A percentile compares a stretch with the other conserved stretches of the same genome.
Conservation (phyloP, 1,284 basidiomycete genomes). For the Malassezia caprae region DNA sequence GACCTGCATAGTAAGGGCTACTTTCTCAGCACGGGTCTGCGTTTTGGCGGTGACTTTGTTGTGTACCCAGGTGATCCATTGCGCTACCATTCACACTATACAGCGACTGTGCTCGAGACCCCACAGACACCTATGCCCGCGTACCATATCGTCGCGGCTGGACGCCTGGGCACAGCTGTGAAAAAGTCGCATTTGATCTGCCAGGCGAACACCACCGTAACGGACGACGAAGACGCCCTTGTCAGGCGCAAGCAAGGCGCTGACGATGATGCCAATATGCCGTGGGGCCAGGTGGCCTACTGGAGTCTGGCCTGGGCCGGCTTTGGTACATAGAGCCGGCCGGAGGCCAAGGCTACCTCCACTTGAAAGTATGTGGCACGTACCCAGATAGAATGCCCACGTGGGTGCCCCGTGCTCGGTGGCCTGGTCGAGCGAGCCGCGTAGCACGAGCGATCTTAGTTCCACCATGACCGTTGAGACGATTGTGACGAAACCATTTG, state of each 20-base stretch:
- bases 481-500: constrained; percentile 42
- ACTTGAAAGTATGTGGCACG: neutral
- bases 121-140: constrained; percentile 60
- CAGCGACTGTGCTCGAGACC: constrained; percentile 66
- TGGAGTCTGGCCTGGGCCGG: constrained; percentile 46
- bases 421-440: neutral
- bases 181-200: constrained; percentile 92
- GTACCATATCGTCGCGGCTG: constrained; percentile 88
- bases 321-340: constrained; percentile 34
- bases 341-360: neutral
- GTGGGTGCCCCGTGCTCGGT: neutral
- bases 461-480: constrained; percentile 31
- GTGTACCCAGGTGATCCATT: constrained; percentile 95
- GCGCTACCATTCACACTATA: constrained; percentile 93
- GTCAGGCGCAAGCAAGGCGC: neutral
- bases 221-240: constrained; percentile 5
- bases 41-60: constrained; percentile 89
- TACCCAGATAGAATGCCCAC: neutral
- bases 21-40: constrained; percentile 75
- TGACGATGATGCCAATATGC: constrained; percentile 3
- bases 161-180: constrained; percentile 86
- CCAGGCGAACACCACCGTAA: constrained; percentile 30
- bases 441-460: neutral
- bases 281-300: constrained; percentile 28
- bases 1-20: constrained; percentile 69